Evolutionary conservation across 2,329 filamentous ascomycete species (phyloP).

Genomic region (Aspergillus novofumigatus): DNA sequence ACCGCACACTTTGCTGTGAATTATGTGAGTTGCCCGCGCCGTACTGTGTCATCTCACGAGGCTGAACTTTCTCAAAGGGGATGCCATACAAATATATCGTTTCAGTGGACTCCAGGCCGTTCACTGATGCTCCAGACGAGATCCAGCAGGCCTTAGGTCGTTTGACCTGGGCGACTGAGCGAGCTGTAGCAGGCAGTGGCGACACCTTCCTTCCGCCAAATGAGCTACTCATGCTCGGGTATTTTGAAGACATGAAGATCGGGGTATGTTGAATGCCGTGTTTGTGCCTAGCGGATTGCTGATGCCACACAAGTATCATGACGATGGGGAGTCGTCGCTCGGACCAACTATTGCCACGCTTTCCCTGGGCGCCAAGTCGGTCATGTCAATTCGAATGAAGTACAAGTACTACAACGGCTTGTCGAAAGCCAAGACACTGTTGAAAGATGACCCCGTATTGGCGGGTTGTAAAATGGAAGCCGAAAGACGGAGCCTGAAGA

Average conservation of each 20-base stretch:
- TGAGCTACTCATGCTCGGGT: constrained; percentile 53
- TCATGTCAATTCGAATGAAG: constrained; percentile 55
- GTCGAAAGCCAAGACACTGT: constrained; percentile 13
- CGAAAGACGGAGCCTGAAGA: constrained; percentile 22
- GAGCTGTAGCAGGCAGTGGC: constrained; percentile 29
- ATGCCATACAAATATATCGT: constrained; percentile 60
- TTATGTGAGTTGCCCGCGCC: constrained; percentile 33
- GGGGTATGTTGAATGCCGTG: constrained; percentile 32
- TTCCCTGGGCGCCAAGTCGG: constrained; percentile 50
- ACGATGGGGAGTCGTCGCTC: constrained; percentile 55
- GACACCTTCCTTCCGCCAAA: constrained; percentile 44
- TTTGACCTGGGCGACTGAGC: constrained; percentile 51
- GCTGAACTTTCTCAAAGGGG: constrained; percentile 34
- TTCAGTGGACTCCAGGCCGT: constrained; percentile 41
- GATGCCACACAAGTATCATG: constrained; percentile 45
- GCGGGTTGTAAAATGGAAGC: constrained; percentile 25
- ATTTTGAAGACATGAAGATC: constrained; percentile 54
- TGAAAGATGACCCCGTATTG: constrained; percentile 29
- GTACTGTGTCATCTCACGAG: not conserved
- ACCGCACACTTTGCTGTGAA: constrained; percentile 49
- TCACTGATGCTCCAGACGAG: constrained; percentile 38
- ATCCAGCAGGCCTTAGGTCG: constrained; percentile 47
- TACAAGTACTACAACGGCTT: constrained; percentile 40
- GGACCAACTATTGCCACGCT: constrained; percentile 54
- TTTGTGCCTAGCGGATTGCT: not conserved